Conservation (phyloP, 768 basidiomycete genomes). For the Tephrocybe sp. region DNA sequence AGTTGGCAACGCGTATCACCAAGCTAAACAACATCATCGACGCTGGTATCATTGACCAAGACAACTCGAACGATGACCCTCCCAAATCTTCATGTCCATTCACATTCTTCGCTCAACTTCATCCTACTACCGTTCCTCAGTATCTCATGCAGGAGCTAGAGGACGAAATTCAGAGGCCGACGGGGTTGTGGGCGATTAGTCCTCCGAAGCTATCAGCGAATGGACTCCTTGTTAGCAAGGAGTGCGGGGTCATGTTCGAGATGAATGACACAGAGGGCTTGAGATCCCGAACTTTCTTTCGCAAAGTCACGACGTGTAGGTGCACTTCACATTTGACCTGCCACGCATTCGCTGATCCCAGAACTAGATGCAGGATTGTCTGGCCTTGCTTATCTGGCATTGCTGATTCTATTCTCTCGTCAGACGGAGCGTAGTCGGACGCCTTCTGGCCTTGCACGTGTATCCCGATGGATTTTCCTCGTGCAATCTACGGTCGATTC, state of each 20-base stretch:
- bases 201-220: constrained; percentile 57
- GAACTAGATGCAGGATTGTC: constrained; percentile 69
- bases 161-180: constrained; percentile 70
- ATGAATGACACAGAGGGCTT: constrained; percentile 66
- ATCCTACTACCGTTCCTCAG: constrained; percentile 49
- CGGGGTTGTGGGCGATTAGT: constrained; percentile 59
- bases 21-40: constrained; percentile 64
- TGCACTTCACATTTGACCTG: constrained; percentile 1
- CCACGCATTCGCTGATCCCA: background rate
- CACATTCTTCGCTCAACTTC: constrained; percentile 60
- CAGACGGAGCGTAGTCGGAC: constrained; percentile 77
- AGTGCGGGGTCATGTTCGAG: constrained; percentile 76
- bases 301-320: constrained; percentile 68
- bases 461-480: constrained; percentile 84
- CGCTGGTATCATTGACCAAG: constrained; percentile 57
- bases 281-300: constrained; percentile 69
- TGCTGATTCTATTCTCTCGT: constrained; percentile 67
- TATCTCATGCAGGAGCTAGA: constrained; percentile 67
- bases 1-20: constrained; percentile 54
- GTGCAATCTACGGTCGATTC: constrained; percentile 78
- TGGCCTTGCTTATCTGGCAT: constrained; percentile 58
- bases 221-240: constrained; percentile 70
- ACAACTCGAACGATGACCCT: constrained; percentile 38
- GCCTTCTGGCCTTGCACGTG: constrained; percentile 71
- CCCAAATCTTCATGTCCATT: constrained; percentile 62